These are phyloP conservation scores for Rhodotorula graminis DNA, from an alignment of 768 basidiomycete genomes.

Conservation along the genomic window DNA sequence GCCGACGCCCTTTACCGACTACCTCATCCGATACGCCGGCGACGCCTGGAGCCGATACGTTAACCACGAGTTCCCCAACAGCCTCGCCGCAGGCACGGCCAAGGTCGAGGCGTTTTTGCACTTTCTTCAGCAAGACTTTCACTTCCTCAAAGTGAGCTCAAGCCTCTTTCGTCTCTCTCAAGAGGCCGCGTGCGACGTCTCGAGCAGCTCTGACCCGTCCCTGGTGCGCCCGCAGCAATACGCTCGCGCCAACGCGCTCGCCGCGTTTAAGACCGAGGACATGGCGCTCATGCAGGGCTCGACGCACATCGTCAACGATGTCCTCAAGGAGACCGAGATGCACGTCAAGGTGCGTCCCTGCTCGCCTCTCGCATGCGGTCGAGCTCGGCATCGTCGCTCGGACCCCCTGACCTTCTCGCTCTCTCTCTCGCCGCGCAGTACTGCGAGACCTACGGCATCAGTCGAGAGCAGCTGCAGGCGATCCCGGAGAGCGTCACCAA, in stretches of 20 bases:
- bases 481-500: conserved; percentile 67
- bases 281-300: conserved; percentile 63
- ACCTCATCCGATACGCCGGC: conserved; percentile 47
- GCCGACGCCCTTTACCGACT: conserved; percentile 55
- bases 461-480: conserved; percentile 52
- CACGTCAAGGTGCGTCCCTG: conserved; percentile 53
- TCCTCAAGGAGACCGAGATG: conserved; percentile 65
- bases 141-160: conserved; percentile 29
- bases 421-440: conserved; percentile 46
- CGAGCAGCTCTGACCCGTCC: background rate
- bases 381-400: too few relatives aligned
- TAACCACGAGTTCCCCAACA: conserved; percentile 74
- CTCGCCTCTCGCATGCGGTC: too few relatives aligned
- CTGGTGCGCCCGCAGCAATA: conserved; percentile 62
- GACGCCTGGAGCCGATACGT: conserved; percentile 68
- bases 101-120: conserved; percentile 64
- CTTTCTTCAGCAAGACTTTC: conserved; percentile 85
- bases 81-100: conserved; percentile 68
- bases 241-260: conserved; percentile 71
- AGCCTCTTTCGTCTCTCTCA: too few relatives aligned
- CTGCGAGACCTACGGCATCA: conserved; percentile 67
- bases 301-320: conserved; percentile 59
- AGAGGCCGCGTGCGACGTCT: background rate
- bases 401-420: background rate
- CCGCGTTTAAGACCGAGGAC: conserved; percentile 69